Evolutionary conservation across 2,329 filamentous ascomycete species (phyloP), one percentile per base, ranked within the genome.

Genomic region (Ceratocystis smalleyi): DNA sequence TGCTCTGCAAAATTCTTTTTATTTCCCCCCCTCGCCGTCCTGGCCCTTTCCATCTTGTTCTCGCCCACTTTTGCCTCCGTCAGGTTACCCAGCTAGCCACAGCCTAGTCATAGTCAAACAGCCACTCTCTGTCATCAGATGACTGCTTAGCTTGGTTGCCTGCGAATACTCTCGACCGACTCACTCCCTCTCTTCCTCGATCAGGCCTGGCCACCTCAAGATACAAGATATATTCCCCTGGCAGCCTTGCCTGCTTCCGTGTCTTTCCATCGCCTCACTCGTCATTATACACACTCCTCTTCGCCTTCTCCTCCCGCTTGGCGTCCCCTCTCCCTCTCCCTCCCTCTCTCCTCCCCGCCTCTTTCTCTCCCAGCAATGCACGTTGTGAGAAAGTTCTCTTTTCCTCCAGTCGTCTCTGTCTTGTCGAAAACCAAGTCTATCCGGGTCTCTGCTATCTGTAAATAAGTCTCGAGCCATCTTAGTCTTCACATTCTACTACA

Each of bases 401-500:
- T 62, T 61, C 45, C 51, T 63, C 61, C 61, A 55, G 64, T 66
- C 64, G 64, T 62, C 61, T 66, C 55, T 51, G 61, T 49, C 59
- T 43, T 27, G 54, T 51, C 43, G 43, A 59, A 63, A 55, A 45
- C 32, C 22, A 45, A 43, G 19, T 30, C 59, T 40, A 54, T 57
- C 12, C 47, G 30, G n/a, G 30, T 8, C 27, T 32, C 12, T 22
- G 15, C 47, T 17, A 17, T 57, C 24, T 15, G 59, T 22, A 32
- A 43, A 45, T 66, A 49, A 49, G n/a, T 8, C 24, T 55, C 45
- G 45, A 49, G 45, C 45, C 15, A 49, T n/a, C 22, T 17, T 49
- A 24, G 40, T 61, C 17, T 45, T 12, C 45, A 32, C 10, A 7
- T 3, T 55, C 22, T 10, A 55, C 19, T 5, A 17, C 22, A 22